Base-by-base conservation (phyloP, 768 basidiomycete species). In the Hericium erinaceus region DNA sequence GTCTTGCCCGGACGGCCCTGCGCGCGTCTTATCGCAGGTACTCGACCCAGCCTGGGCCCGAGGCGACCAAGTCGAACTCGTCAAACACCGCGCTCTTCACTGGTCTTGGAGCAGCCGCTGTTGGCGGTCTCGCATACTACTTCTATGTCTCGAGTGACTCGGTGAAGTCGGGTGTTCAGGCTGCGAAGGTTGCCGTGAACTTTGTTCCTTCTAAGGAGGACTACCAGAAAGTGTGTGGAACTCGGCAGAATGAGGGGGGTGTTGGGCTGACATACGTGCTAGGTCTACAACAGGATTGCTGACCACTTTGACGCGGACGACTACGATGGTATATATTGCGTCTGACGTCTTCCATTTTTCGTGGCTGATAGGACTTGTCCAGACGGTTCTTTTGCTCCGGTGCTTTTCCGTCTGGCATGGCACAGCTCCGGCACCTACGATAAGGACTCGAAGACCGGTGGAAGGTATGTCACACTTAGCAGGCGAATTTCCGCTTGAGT, bases 391-490 rank as follows among this genome's bases (percentile, higher is more conserved):
- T 95, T 85, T 62, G 93, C 84, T 13, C 93, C 94, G 44, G 82
- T 95, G 54, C 66, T 95, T 58, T 77, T 97, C 56, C 90, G 94
- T 66, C 82, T 97, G 54, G 94, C 92, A 18, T 97, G 94, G 94
- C 94, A 97, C 72, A 66, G 85, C n/a, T 87, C 91, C 41, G 94
- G 94, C 53, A 97, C 94, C 1, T 95, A 90, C 64, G 91, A 95
- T 74, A 89, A 89, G 75, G 80, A 80, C 0, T 73, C 78, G 48
- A 80, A 80, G 58, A 84, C 85, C 15, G 90, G 91, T 59, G 90
- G 91, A 73, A 92, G 91, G 90, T 84, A 62, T 51, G 53, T 18
- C 28, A 10, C 57, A 58, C 37, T 59, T 55, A 48, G 48, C 28
- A 46, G 7, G 24, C 26, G 24, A 18, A 24, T 61, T 15, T 26